phyloP scores from a whole-genome alignment of 371 early-diverging fungal species.

The Mucor circinelloides region DNA sequence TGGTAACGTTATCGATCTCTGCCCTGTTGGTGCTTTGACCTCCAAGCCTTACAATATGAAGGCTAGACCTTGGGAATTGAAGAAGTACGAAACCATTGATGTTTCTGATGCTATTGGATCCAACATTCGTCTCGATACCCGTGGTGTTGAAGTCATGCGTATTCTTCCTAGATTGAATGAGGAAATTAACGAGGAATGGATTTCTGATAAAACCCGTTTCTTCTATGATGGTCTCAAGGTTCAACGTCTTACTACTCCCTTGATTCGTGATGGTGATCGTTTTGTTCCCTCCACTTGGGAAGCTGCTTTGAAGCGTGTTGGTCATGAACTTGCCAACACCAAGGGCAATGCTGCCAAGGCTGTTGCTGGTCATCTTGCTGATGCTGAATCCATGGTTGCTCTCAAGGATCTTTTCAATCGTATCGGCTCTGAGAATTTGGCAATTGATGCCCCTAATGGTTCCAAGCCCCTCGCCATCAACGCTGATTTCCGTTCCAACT shows the following conservation, averaged over 20 bases:
- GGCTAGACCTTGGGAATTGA: constrained; percentile 96
- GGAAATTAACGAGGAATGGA: constrained; percentile 98
- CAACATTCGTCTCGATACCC: constrained; percentile 95
- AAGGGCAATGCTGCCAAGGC: constrained; percentile 73
- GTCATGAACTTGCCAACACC: constrained; percentile 61
- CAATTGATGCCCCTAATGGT: constrained; percentile 72
- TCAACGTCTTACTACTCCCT: constrained; percentile 91
- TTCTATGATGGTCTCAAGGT: constrained; percentile 94
- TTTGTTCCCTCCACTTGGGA: constrained; percentile 89
- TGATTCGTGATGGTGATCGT: constrained; percentile 82
- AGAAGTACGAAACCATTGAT: constrained; percentile 94
- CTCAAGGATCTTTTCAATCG: constrained; percentile 94
- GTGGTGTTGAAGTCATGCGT: constrained; percentile 96
- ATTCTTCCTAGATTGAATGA: constrained; percentile 94
- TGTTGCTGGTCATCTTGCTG: constrained; percentile 93
- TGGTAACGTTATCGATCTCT: constrained; percentile 96
- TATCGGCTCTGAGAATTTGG: constrained; percentile 82
- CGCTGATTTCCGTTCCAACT: constrained; percentile 89
- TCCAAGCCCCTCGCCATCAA: constrained; percentile 61
- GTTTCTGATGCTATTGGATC: constrained; percentile 89
- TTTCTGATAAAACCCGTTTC: constrained; percentile 96
- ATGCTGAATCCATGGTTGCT: constrained; percentile 81
- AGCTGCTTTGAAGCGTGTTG: constrained; percentile 81
- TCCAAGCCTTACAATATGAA: constrained; percentile 96
- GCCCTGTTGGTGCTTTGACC: constrained; percentile 97